Evolutionary conservation across 148 eudicot species (phyloP).

Genomic region (Oxyria digyna): DNA sequence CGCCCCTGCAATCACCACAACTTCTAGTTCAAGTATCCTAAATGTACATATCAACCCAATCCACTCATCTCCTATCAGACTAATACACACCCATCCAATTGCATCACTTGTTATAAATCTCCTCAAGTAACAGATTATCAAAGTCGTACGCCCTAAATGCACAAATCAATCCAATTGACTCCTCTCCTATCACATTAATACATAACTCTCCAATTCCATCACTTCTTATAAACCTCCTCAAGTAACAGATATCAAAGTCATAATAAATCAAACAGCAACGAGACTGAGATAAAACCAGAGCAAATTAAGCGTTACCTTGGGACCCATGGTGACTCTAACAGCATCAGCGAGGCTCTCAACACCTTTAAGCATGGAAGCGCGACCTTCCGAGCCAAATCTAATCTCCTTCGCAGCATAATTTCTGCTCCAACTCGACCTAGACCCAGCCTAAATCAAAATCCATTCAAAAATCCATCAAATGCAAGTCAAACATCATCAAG

Average conservation of each 20-base stretch:
- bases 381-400: slow-evolving; percentile 79
- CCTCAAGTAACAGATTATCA: too few relatives aligned
- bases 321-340: slow-evolving; percentile 98
- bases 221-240: neutral
- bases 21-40: slow-evolving; percentile 18
- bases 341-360: slow-evolving; percentile 95
- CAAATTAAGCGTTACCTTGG: slow-evolving; percentile 39
- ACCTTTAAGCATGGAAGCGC: slow-evolving; percentile 75
- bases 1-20: slow-evolving; percentile 47
- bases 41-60: neutral
- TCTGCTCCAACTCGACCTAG: slow-evolving; percentile 63
- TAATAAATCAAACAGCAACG: neutral
- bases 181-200: neutral
- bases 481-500: neutral
- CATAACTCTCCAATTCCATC: neutral
- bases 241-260: neutral
- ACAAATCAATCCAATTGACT: neutral
- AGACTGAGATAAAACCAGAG: neutral
- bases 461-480: slow-evolving; percentile 2
- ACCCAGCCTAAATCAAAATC: slow-evolving; percentile 25
- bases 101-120: too few relatives aligned
- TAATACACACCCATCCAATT: too few relatives aligned
- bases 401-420: slow-evolving; percentile 93
- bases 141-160: slow-evolving; percentile 29
- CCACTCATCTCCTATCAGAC: neutral